phyloP scores from a whole-genome alignment of 2,329 filamentous ascomycete genomes.

The Ophiocordyceps robertsii region DNA sequence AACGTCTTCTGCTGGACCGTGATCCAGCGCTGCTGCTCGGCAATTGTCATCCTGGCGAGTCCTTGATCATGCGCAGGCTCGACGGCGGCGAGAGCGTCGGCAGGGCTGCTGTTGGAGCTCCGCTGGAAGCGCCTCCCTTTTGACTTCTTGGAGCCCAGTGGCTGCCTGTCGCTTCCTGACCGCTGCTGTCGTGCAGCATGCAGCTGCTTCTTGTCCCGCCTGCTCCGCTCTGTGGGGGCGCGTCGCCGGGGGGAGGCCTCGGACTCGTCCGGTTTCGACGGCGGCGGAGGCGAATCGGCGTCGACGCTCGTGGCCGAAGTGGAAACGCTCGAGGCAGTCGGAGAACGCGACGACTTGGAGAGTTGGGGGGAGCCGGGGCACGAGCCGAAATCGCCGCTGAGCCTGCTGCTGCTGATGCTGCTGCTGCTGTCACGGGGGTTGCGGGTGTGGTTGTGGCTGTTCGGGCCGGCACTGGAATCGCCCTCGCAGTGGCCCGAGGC shows the following conservation, averaged over 20 bases:
- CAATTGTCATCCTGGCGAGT: conserved; percentile 47
- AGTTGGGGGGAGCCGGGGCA: background rate
- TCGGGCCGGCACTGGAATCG: background rate
- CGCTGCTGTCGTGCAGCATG: conserved; percentile 35
- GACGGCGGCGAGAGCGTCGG: conserved; percentile 29
- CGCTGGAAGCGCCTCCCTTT: conserved; percentile 14
- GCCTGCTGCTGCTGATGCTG: background rate
- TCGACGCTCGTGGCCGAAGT: conserved; percentile 11
- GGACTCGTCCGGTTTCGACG: background rate
- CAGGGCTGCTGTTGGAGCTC: conserved; percentile 19
- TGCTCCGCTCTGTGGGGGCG: conserved; percentile 21
- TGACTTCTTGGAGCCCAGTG: conserved; percentile 5
- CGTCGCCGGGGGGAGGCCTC: conserved; percentile 9
- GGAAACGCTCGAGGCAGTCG: conserved; percentile 7
- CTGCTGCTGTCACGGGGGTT: background rate
- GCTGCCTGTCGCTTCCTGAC: conserved; percentile 21
- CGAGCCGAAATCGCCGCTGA: background rate
- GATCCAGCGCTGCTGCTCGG: conserved; percentile 55
- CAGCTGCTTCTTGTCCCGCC: conserved; percentile 33
- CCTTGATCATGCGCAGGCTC: conserved; percentile 36
- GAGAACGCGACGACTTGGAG: conserved; percentile 1
- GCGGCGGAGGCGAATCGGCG: conserved; percentile 1
- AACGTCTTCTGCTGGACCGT: conserved; percentile 97
- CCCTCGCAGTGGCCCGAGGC: conserved; percentile 1
- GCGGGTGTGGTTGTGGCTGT: background rate